A percentile compares a stretch with the other conserved stretches of the same genome.
Evolutionary conservation across 441 rosid species (phyloP).

Genomic region (Lepidium campestre): DNA sequence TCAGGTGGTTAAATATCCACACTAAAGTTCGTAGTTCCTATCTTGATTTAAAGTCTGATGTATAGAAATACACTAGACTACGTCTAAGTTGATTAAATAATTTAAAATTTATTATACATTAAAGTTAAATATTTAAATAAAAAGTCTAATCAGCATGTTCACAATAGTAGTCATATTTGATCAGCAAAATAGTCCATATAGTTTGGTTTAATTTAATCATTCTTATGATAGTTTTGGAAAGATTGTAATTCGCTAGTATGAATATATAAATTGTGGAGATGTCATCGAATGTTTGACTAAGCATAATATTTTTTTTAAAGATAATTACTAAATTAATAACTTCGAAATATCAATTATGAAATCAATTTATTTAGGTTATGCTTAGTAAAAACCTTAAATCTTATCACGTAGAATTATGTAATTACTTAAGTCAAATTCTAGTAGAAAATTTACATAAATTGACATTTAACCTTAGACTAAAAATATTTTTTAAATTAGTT

Average conservation of each 20-base stretch:
- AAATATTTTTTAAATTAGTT: too few relatives aligned
- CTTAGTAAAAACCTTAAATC: too few relatives aligned
- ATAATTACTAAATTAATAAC: not conserved
- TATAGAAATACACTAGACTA: not conserved
- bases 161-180: not conserved
- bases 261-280: too few relatives aligned
- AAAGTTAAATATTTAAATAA: not conserved
- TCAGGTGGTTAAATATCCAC: too few relatives aligned
- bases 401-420: too few relatives aligned
- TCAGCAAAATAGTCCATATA: not conserved
- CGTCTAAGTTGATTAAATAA: not conserved
- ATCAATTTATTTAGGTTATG: not conserved
- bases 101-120: not conserved
- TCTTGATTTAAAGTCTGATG: not conserved
- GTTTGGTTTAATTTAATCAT: not conserved
- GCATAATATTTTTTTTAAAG: not conserved
- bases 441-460: too few relatives aligned
- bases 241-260: not conserved
- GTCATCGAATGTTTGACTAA: not conserved
- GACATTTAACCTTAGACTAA: too few relatives aligned
- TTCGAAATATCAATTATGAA: not conserved
- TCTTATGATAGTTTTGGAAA: not conserved
- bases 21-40: slow-evolving; percentile 11
- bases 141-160: not conserved
- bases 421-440: too few relatives aligned